Base-by-base conservation (phyloP, 2,329 filamentous ascomycete species). In the Zymoseptoria tritici region DNA sequence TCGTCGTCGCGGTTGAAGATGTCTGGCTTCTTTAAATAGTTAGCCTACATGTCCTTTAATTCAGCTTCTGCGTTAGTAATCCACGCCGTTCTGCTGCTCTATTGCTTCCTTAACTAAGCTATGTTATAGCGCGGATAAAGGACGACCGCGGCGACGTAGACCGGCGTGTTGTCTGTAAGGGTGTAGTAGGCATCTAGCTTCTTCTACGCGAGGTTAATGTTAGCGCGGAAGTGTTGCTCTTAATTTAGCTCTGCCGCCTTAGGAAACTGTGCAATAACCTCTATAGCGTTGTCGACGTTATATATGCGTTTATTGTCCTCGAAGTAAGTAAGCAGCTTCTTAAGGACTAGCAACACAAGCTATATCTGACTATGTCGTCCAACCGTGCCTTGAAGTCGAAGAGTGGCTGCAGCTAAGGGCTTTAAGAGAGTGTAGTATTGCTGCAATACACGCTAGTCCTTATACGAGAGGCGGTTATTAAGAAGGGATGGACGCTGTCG, bases 131-230 rank as follows among this genome's bases (percentile, higher is more conserved):
- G 53, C 13, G 49, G 58, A 19, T 60, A 49, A 9, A 60, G 52
- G 9, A 57, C 29, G 21, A 58, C 24, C 16, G 36, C 36, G 16
- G 29, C 46, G 24, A 22, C 16, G 26, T 59, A 55, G 42, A 59
- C n/a, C 6, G 52, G 46, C 16, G 52, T 31, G 8, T 22, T 19
- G 42, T 59, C 52, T 9, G 22, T 55, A 20, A 26, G 21, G 21
- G 22, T 21, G 20, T 55, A 59, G 52, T 59, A 59, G 13, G 54
- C 16, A 22, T 55, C 31, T 11, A 59, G 57, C 53, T 59, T 59
- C 52, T 55, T n/a, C 52, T 49, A 59, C 20, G 22, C 52, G 29
- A 49, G 52, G 42, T 59, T 55, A 53, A 59, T 19, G 26, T 55
- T 51, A 20, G 24, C 26, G 11, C 26, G 46, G 20, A 59, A 59